Conservation (phyloP, 108 stramenopile genomes). For the Nitzschia sp. region DNA sequence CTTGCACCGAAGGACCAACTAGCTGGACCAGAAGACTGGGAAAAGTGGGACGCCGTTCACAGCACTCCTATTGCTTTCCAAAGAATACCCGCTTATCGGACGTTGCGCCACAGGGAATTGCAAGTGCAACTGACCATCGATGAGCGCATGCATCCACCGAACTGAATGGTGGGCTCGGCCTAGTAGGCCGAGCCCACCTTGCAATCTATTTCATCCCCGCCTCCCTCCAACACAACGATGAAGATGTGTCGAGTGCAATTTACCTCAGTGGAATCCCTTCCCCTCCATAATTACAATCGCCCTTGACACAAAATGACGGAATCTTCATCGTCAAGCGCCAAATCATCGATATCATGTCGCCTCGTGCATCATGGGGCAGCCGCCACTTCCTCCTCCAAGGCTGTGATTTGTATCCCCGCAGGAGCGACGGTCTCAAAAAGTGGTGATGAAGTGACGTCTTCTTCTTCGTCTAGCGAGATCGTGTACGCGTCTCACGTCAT, state of each 20-base stretch:
- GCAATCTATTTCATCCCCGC: too few relatives aligned
- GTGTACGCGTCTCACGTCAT: conserved; percentile 53
- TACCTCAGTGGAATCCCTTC: too few relatives aligned
- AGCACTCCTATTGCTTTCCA: not conserved
- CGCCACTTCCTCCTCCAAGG: conserved; percentile 65
- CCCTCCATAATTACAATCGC: too few relatives aligned
- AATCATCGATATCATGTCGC: conserved; percentile 10
- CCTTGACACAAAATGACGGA: too few relatives aligned
- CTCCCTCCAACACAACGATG: too few relatives aligned
- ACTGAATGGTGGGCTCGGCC: too few relatives aligned
- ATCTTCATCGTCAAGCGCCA: too few relatives aligned
- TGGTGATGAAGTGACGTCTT: not conserved
- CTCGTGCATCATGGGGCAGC: conserved; percentile 78
- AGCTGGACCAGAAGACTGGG: not conserved
- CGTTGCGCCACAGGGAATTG: not conserved
- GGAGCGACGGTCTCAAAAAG: not conserved
- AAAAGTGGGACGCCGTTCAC: not conserved
- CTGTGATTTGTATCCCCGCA: conserved; percentile 52
- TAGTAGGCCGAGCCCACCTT: too few relatives aligned
- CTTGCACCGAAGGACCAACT: not conserved
- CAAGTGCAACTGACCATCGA: not conserved
- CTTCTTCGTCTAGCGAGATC: conserved; percentile 18
- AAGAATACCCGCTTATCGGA: not conserved
- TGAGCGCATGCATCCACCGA: not conserved
- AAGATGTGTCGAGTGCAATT: too few relatives aligned